Percentiles rank a stretch among this genome's conserved stretches.
phyloP scores from a whole-genome alignment of 2,329 filamentous ascomycete species.

The Paraconiothyrium sp. region DNA sequence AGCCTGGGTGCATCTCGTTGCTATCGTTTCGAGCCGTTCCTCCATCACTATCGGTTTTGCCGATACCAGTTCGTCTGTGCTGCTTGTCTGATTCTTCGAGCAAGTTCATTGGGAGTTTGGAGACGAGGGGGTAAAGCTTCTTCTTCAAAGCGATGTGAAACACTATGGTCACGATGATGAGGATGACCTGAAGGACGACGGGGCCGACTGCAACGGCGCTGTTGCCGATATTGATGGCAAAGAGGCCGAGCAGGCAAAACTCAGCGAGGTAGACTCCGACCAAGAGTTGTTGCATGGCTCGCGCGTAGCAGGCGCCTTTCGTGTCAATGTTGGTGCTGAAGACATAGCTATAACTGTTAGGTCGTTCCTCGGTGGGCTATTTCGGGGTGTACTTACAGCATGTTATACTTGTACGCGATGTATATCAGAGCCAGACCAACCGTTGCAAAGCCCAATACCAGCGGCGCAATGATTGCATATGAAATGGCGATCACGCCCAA shows the following conservation, averaged over 20 bases:
- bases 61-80: not conserved
- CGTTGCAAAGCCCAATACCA: slow-evolving; percentile 12
- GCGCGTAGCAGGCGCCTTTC: slow-evolving; percentile 9
- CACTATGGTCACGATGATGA: slow-evolving; percentile 6
- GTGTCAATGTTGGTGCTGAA: slow-evolving; percentile 10
- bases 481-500: slow-evolving; percentile 50
- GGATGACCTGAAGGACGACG: slow-evolving; percentile 3
- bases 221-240: slow-evolving; percentile 14
- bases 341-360: slow-evolving; percentile 3
- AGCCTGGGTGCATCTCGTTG: slow-evolving; percentile 9
- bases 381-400: slow-evolving; percentile 3
- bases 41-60: not conserved
- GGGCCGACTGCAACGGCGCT: slow-evolving; percentile 13
- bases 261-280: slow-evolving; percentile 13
- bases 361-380: no score
- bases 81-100: slow-evolving; percentile 1
- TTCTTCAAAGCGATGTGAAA: slow-evolving; percentile 8
- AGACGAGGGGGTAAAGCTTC: slow-evolving; percentile 2
- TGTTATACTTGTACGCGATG: slow-evolving; percentile 13
- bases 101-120: slow-evolving; percentile 3
- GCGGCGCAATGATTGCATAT: slow-evolving; percentile 13
- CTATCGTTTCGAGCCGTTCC: not conserved
- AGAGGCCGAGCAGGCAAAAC: slow-evolving; percentile 10
- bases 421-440: slow-evolving; percentile 12
- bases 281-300: slow-evolving; percentile 12